Percentiles rank a stretch among this genome's conserved stretches.
Evolutionary conservation across 495 filamentous ascomycete species (phyloP).

Genomic region (Elaphomyces granulatus): DNA sequence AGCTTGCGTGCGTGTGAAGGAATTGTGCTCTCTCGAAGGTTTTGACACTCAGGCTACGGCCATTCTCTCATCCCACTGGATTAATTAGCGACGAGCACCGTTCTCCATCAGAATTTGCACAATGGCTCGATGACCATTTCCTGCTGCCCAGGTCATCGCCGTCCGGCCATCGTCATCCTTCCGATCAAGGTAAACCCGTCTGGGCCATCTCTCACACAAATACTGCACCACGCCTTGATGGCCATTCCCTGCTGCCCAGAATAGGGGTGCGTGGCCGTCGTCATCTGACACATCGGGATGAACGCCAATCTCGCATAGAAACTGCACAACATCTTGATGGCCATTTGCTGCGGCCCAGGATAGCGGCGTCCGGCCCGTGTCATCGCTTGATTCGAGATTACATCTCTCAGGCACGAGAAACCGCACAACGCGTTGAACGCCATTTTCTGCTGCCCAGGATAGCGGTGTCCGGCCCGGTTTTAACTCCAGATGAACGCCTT

Average conservation of each 20-base stretch:
- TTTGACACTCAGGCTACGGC: no score
- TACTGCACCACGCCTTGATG: conserved; percentile 6
- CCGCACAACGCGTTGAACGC: conserved; percentile 5
- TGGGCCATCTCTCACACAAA: no score
- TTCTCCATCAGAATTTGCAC: no score
- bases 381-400: conserved; percentile 8
- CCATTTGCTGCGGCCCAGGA: conserved; percentile 8
- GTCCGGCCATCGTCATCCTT: no score
- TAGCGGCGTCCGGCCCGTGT: conserved; percentile 6
- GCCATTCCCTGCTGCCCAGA: conserved; percentile 8
- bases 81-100: no score
- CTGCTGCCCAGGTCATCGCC: no score
- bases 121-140: no score
- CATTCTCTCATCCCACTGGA: no score
- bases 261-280: conserved; percentile 10
- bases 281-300: conserved; percentile 1
- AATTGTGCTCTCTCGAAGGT: no score
- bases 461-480: conserved; percentile 9
- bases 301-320: conserved; percentile 4
- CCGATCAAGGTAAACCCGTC: no score
- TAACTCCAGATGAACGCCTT: neutral
- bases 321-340: conserved; percentile 2
- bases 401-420: no score
- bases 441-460: conserved; percentile 10
- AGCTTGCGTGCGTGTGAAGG: no score